These are phyloP conservation scores for Lodderomyces theae DNA, from an alignment of 1,139 yeast genomes.

Conservation along the genomic window DNA sequence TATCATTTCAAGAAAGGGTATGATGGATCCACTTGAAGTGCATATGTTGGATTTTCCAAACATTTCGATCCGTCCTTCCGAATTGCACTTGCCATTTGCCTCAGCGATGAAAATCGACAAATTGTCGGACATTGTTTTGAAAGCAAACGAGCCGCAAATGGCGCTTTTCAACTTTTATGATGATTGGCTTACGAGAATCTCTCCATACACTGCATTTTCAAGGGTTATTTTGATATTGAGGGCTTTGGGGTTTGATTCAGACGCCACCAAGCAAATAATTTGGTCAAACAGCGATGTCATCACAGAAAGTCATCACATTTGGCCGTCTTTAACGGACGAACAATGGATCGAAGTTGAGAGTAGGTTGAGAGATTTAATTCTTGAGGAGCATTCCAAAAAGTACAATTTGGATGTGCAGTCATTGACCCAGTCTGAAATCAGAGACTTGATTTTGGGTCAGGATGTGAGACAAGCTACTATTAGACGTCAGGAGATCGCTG, in stretches of 20 bases:
- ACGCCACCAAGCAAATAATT: conserved; percentile 70
- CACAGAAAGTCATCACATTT: conserved; percentile 77
- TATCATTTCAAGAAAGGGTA: conserved; percentile 86
- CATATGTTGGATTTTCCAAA: conserved; percentile 97
- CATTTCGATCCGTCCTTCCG: conserved; percentile 85
- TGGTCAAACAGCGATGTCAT: conserved; percentile 62
- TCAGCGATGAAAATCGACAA: conserved; percentile 83
- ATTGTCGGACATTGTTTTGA: conserved; percentile 71
- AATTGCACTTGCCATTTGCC: conserved; percentile 84
- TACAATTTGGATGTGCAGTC: conserved; percentile 84
- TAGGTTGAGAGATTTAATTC: conserved; percentile 81
- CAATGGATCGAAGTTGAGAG: conserved; percentile 93
- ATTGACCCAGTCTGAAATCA: conserved; percentile 86
- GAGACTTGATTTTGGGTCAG: conserved; percentile 93
- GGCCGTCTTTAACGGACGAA: conserved; percentile 88
- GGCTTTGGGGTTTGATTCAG: conserved; percentile 75
- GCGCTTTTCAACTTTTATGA: conserved; percentile 87
- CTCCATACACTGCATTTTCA: conserved; percentile 93
- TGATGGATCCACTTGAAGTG: conserved; percentile 92
- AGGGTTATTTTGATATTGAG: conserved; percentile 77
- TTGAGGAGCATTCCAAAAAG: conserved; percentile 81
- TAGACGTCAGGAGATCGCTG: conserved; percentile 73
- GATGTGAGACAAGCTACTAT: conserved; percentile 88
- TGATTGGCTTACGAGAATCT: conserved; percentile 83
- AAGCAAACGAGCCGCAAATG: conserved; percentile 93